These are phyloP conservation scores for Magnusiomyces suaveolens DNA, from an alignment of 1,139 yeast genomes.

Conservation along the genomic window DNA sequence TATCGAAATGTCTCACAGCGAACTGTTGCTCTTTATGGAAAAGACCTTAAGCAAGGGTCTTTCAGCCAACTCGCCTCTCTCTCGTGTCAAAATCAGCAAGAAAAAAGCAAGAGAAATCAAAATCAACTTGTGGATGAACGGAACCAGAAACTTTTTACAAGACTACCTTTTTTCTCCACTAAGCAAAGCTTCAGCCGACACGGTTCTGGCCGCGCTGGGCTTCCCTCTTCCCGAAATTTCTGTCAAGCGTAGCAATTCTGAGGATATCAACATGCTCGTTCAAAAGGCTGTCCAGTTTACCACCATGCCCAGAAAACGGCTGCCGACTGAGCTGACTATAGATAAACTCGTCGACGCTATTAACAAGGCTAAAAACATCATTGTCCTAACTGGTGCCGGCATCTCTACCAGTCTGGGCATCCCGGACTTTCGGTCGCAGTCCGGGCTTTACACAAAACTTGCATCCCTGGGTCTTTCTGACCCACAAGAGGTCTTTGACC, in stretches of 20 bases:
- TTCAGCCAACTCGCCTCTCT: not conserved
- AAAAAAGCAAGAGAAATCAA: slow-evolving; percentile 36
- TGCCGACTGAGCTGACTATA: slow-evolving; percentile 36
- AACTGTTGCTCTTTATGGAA: slow-evolving; percentile 23
- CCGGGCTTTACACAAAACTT: slow-evolving; percentile 68
- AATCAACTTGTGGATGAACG: slow-evolving; percentile 49
- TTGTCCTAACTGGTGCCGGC: slow-evolving; percentile 93
- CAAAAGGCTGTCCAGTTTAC: slow-evolving; percentile 19
- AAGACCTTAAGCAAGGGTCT: slow-evolving; percentile 18
- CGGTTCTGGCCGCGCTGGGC: slow-evolving; percentile 35
- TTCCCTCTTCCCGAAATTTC: slow-evolving; percentile 27
- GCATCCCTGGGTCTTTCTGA: slow-evolving; percentile 66
- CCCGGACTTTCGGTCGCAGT: slow-evolving; percentile 87
- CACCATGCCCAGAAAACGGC: slow-evolving; percentile 24
- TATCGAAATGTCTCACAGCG: slow-evolving; percentile 17
- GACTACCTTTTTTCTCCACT: slow-evolving; percentile 48
- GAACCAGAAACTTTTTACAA: slow-evolving; percentile 49
- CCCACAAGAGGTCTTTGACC: slow-evolving; percentile 90
- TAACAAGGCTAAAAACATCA: slow-evolving; percentile 46
- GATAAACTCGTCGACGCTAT: slow-evolving; percentile 53
- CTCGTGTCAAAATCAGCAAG: not conserved
- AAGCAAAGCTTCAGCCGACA: slow-evolving; percentile 39
- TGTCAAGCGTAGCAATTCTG: slow-evolving; percentile 11
- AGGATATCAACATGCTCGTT: not conserved
- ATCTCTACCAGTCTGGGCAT: slow-evolving; percentile 87